phyloP scores from a whole-genome alignment of 169 alveolate species.

The Plasmodium berghei region DNA sequence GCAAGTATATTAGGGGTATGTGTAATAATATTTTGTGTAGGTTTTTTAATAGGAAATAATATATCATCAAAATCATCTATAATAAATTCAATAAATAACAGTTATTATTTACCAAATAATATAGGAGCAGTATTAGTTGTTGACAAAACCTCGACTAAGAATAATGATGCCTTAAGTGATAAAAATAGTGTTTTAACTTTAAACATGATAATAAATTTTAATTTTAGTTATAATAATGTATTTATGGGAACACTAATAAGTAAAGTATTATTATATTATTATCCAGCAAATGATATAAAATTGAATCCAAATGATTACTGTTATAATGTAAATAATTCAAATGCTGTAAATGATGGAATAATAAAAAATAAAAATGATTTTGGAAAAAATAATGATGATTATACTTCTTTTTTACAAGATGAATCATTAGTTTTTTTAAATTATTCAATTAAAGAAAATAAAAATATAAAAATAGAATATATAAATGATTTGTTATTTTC shows the following conservation, averaged over 20 bases:
- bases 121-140: constrained; percentile 31
- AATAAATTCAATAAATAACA: constrained; percentile 41
- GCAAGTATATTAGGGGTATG: constrained; percentile 64
- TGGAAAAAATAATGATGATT: constrained; percentile 4
- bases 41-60: constrained; percentile 69
- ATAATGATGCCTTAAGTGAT: not conserved
- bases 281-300: constrained; percentile 67
- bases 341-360: not conserved
- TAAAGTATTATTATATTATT: constrained; percentile 35
- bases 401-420: constrained; percentile 31
- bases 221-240: constrained; percentile 63
- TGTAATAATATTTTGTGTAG: constrained; percentile 51
- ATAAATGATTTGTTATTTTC: constrained; percentile 44
- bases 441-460: constrained; percentile 40
- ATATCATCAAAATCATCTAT: constrained; percentile 59
- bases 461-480: constrained; percentile 18
- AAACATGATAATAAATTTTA: constrained; percentile 62
- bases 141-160: not conserved
- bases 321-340: not conserved
- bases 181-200: not conserved
- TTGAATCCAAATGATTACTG: constrained; percentile 18
- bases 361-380: not conserved
- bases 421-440: constrained; percentile 63
- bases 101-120: constrained; percentile 25
- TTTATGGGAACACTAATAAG: constrained; percentile 70